Conservation (phyloP, 176 grass and related monocot species). For the Triticum monococcum region DNA sequence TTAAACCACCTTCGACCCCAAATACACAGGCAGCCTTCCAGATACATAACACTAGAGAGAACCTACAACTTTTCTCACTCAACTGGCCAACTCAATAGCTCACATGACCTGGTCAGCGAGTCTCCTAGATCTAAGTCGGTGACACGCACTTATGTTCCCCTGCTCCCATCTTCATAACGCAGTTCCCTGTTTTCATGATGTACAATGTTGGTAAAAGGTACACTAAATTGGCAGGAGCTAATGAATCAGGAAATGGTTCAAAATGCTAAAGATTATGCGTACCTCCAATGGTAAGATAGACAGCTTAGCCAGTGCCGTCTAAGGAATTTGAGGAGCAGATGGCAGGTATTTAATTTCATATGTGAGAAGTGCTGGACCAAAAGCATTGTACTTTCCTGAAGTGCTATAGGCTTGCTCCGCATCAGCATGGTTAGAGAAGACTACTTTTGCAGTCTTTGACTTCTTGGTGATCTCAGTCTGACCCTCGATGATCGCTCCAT, state of each 20-base stretch:
- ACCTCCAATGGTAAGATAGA: conserved; percentile 29
- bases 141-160: conserved; percentile 30
- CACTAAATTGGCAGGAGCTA: neutral
- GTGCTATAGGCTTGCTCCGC: conserved; percentile 52
- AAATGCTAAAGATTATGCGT: neutral
- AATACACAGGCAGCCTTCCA: conserved; percentile 30
- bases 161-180: conserved; percentile 37
- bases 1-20: conserved; percentile 19
- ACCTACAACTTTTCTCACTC: conserved; percentile 35
- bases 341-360: conserved; percentile 53
- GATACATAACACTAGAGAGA: conserved; percentile 31
- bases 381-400: conserved; percentile 46
- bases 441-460: conserved; percentile 44
- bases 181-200: conserved; percentile 34
- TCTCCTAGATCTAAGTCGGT: conserved; percentile 51
- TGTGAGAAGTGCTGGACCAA: conserved; percentile 51
- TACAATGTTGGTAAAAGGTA: neutral
- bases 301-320: neutral
- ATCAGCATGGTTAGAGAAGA: conserved; percentile 52
- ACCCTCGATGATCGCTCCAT: conserved; percentile 48
- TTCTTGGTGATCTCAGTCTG: conserved; percentile 51
- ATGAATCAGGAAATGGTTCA: neutral
- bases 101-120: conserved; percentile 24
- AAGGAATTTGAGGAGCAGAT: conserved; percentile 26
- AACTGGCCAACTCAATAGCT: conserved; percentile 34